Evolutionary conservation across 1,284 basidiomycete species (phyloP).

Genomic region (Tylopilus sp.): DNA sequence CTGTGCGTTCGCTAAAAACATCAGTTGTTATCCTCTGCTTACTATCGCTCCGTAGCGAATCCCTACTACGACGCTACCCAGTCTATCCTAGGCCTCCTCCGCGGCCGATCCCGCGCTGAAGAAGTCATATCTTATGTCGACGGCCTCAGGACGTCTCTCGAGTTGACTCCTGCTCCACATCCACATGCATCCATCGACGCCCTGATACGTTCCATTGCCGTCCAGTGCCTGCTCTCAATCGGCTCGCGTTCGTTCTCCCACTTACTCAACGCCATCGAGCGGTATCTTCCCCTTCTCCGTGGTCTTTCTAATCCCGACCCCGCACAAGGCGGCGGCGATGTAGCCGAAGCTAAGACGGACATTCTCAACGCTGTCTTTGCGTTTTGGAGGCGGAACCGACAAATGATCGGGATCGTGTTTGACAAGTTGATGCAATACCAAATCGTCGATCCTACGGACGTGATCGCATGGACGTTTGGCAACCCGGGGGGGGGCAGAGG

Average conservation of each 20-base stretch:
- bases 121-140: conserved; percentile 80
- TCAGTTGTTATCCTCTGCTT: not conserved
- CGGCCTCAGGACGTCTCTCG: conserved; percentile 60
- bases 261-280: conserved; percentile 95
- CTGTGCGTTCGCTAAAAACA: conserved; percentile 39
- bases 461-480: conserved; percentile 83
- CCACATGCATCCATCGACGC: conserved; percentile 56
- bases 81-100: conserved; percentile 78
- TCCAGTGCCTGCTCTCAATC: conserved; percentile 87
- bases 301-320: conserved; percentile 47
- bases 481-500: conserved; percentile 33
- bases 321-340: conserved; percentile 29
- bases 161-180: conserved; percentile 41
- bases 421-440: conserved; percentile 99
- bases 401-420: conserved; percentile 88
- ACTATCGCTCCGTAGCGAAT: conserved; percentile 45
- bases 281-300: conserved; percentile 88
- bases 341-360: conserved; percentile 61
- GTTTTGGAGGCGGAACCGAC: conserved; percentile 80
- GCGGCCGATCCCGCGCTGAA: conserved; percentile 71
- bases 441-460: conserved; percentile 91
- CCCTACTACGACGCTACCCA: conserved; percentile 79
- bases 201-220: conserved; percentile 73
- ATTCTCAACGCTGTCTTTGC: conserved; percentile 66
- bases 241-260: conserved; percentile 97